Evolutionary conservation across 225 moss, liverwort and hornwort species (phyloP).

Genomic region (Asterella californica): DNA sequence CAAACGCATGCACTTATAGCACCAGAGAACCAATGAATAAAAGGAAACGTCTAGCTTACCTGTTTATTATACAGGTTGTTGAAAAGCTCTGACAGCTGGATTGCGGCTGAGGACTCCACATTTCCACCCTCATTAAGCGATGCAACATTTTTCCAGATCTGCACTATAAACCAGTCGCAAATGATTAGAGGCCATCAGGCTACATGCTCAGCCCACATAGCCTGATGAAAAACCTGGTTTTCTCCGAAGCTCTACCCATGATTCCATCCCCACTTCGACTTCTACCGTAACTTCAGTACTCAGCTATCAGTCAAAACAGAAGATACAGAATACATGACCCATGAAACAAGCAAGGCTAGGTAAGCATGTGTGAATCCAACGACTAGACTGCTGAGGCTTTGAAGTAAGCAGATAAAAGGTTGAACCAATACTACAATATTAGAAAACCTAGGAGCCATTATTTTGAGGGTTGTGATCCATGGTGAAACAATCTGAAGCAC

Average conservation of each 20-base stretch:
- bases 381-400: not conserved
- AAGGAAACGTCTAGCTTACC: constrained; percentile 39
- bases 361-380: not conserved
- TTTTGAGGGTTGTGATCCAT: not conserved
- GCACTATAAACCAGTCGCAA: constrained; percentile 19
- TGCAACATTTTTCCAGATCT: constrained; percentile 97
- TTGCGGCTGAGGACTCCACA: constrained; percentile 54
- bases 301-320: not conserved
- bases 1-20: not conserved
- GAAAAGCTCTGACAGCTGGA: constrained; percentile 64
- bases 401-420: not conserved
- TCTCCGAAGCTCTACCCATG: not conserved
- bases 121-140: constrained; percentile 67
- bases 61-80: constrained; percentile 80
- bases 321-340: not conserved
- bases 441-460: not conserved
- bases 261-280: not conserved
- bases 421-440: not conserved
- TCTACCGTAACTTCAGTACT: not conserved
- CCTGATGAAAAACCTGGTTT: not conserved
- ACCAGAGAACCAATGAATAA: not conserved
- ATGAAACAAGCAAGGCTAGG: not conserved
- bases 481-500: not conserved
- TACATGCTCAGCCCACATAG: not conserved
- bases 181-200: not conserved